These are phyloP conservation scores for Hypoxylon fragiforme DNA, from an alignment of 495 filamentous ascomycete genomes.

Conservation along the genomic window DNA sequence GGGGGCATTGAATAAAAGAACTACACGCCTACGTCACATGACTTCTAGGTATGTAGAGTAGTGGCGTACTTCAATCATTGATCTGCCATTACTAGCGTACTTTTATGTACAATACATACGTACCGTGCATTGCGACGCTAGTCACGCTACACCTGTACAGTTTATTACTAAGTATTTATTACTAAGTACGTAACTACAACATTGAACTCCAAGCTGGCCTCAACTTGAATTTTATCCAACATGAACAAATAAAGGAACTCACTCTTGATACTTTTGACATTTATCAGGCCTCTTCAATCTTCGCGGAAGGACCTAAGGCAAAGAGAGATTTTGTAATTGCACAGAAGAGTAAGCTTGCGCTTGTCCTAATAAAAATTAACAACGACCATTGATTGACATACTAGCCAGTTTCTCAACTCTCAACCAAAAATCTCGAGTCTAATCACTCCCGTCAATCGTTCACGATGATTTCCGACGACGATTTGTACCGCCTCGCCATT, in stretches of 20 bases:
- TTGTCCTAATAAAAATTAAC: neutral
- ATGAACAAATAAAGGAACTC: slow-evolving; percentile 14
- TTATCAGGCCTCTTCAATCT: too few species aligned
- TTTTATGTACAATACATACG: too few species aligned
- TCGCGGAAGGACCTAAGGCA: too few species aligned
- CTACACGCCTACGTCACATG: slow-evolving; percentile 13
- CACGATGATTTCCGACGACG: slow-evolving; percentile 83
- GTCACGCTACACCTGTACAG: neutral
- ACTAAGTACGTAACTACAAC: too few species aligned
- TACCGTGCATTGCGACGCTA: too few species aligned
- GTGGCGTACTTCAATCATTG: neutral
- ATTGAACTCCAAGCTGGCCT: slow-evolving; percentile 40
- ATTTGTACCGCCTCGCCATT: slow-evolving; percentile 83
- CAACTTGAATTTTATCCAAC: slow-evolving; percentile 24
- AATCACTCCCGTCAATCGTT: slow-evolving; percentile 1
- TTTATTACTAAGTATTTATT: too few species aligned
- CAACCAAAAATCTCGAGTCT: neutral
- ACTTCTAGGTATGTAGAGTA: neutral
- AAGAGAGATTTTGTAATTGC: neutral
- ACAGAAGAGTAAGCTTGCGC: slow-evolving; percentile 8
- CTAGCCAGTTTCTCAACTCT: slow-evolving; percentile 12
- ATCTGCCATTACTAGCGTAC: neutral
- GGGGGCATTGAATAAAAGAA: slow-evolving; percentile 17
- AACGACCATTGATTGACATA: slow-evolving; percentile 12
- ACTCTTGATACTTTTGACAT: slow-evolving; percentile 4